Evolutionary conservation across 163 green algal genomes (phyloP).

Genomic region (Coccomyxa subellipsoidea): DNA sequence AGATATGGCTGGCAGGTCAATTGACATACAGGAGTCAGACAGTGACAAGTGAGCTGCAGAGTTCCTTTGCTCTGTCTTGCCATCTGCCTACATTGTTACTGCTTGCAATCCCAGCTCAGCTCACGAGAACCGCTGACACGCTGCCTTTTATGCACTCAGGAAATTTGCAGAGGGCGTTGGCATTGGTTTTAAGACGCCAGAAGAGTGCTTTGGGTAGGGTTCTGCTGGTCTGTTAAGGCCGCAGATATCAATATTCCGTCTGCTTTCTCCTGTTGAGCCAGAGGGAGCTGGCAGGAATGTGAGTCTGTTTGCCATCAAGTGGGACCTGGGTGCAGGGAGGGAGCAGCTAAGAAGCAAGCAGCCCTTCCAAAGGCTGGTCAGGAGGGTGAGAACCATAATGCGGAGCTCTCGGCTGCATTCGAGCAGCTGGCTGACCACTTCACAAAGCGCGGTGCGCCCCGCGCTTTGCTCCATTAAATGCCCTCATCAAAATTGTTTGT

Average conservation of each 20-base stretch:
- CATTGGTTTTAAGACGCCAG: conserved; percentile 58
- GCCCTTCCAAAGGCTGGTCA: conserved; percentile 11
- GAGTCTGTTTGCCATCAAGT: too few species aligned
- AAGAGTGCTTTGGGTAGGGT: conserved; percentile 68
- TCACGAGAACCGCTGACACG: background rate
- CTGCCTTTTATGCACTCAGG: conserved; percentile 15
- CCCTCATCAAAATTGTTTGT: too few species aligned
- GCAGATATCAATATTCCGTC: background rate
- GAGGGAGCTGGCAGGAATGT: too few species aligned
- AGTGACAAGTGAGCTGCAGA: conserved; percentile 42
- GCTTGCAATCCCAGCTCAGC: background rate
- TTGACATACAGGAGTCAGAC: conserved; percentile 36
- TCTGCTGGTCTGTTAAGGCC: background rate
- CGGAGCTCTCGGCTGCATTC: conserved; percentile 27
- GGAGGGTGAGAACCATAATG: conserved; percentile 24
- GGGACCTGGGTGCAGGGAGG: conserved; percentile 12
- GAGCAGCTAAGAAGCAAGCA: conserved; percentile 30
- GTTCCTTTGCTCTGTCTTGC: background rate
- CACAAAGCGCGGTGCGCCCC: background rate
- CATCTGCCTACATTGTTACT: background rate
- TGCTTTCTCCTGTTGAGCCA: background rate
- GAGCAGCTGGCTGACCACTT: conserved; percentile 19
- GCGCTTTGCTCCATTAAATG: background rate
- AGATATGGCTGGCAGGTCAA: conserved; percentile 54
- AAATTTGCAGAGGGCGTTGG: conserved; percentile 63